Percentiles rank a stretch among this genome's conserved stretches.
Conservation (phyloP, 371 early-diverging fungal genomes). For the Mucor plumbeus region DNA sequence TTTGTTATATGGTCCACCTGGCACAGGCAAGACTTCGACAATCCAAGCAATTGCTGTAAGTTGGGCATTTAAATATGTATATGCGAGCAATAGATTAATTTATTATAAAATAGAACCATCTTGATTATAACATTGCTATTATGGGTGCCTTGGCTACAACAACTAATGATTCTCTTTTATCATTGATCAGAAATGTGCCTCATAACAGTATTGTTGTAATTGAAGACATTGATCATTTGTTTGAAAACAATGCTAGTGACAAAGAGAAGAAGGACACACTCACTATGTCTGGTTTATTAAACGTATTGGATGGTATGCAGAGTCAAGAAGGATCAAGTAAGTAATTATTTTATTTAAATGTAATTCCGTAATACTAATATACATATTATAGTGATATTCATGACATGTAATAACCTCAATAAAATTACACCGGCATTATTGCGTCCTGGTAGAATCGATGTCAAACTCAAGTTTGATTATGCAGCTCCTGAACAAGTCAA, state of each 20-base stretch:
- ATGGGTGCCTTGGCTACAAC: slow-evolving; percentile 70
- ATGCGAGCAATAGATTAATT: slow-evolving; percentile 41
- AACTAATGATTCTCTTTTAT: slow-evolving; percentile 83
- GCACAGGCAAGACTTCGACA: slow-evolving; percentile 98
- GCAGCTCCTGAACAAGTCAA: slow-evolving; percentile 74
- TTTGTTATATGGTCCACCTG: slow-evolving; percentile 98
- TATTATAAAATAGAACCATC: background rate
- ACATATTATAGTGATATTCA: slow-evolving; percentile 70
- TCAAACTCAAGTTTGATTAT: slow-evolving; percentile 83
- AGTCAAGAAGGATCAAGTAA: slow-evolving; percentile 57
- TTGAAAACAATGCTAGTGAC: slow-evolving; percentile 39
- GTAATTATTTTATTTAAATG: background rate
- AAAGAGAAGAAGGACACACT: slow-evolving; percentile 29
- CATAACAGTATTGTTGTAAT: slow-evolving; percentile 88
- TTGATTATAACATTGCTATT: slow-evolving; percentile 51
- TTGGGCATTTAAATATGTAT: slow-evolving; percentile 38
- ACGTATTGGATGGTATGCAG: slow-evolving; percentile 85
- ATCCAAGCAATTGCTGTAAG: slow-evolving; percentile 87
- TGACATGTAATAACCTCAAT: slow-evolving; percentile 96
- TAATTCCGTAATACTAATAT: background rate
- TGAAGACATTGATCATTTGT: slow-evolving; percentile 91
- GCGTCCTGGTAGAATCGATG: slow-evolving; percentile 96
- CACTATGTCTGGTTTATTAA: slow-evolving; percentile 58
- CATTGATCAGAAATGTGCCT: slow-evolving; percentile 86
- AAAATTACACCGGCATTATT: slow-evolving; percentile 94